Percentiles rank a stretch among this genome's conserved stretches.
These are phyloP conservation scores for Abortiporus biennis DNA, from an alignment of 1,284 basidiomycete genomes.

Conservation along the genomic window DNA sequence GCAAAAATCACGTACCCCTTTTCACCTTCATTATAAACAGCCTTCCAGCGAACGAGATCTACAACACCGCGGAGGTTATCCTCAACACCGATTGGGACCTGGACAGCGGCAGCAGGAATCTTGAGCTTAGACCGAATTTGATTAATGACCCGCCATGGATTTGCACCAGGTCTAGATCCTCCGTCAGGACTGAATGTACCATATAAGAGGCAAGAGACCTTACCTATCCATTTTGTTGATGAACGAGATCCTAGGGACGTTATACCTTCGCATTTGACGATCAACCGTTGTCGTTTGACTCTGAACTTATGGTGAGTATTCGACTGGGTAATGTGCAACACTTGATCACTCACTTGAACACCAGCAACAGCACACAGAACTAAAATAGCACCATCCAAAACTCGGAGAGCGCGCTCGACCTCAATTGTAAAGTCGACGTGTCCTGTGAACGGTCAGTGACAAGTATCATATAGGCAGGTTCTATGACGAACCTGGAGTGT, in stretches of 20 bases:
- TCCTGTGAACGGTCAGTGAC: conserved; percentile 37
- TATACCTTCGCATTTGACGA: conserved; percentile 96
- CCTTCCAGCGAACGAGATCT: conserved; percentile 93
- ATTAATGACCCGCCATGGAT: conserved; percentile 92
- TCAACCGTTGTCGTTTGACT: conserved; percentile 99
- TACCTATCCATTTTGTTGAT: conserved; percentile 99
- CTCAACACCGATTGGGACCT: conserved; percentile 93
- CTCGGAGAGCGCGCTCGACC: conserved; percentile 94
- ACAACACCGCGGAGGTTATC: conserved; percentile 87
- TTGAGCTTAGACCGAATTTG: conserved; percentile 92
- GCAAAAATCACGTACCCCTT: conserved; percentile 70
- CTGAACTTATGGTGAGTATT: conserved; percentile 28
- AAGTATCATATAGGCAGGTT: not conserved
- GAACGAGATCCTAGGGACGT: conserved; percentile 93
- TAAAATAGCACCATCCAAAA: conserved; percentile 94
- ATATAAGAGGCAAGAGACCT: too few relatives aligned
- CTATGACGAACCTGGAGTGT: conserved; percentile 77
- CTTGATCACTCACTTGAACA: conserved; percentile 65
- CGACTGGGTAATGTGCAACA: conserved; percentile 1
- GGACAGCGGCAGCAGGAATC: conserved; percentile 92
- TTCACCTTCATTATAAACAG: conserved; percentile 90
- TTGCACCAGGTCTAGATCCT: conserved; percentile 87
- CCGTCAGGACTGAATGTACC: too few relatives aligned
- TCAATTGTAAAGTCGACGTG: conserved; percentile 99
- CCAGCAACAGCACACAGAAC: conserved; percentile 97